phyloP scores from a whole-genome alignment of 139 green algal species.

The Nannochloris sp. region DNA sequence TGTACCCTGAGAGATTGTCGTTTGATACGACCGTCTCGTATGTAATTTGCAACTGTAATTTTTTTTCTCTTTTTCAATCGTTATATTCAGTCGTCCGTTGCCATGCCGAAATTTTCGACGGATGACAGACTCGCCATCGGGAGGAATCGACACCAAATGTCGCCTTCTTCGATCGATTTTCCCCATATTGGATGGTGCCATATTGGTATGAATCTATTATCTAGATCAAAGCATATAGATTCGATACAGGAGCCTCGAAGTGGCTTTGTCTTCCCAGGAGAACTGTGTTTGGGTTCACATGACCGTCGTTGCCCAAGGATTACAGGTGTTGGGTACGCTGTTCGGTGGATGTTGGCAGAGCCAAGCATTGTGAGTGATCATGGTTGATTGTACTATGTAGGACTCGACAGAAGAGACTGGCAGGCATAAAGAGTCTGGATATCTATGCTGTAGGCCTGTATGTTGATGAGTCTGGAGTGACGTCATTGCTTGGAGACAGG shows the following conservation, averaged over 20 bases:
- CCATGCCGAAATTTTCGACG: not conserved
- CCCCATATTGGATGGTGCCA: not conserved
- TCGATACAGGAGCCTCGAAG: no score
- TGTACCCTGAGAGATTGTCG: not conserved
- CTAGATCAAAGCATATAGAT: no score
- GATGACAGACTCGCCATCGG: not conserved
- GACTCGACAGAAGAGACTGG: conserved; percentile 7
- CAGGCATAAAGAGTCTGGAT: conserved; percentile 17
- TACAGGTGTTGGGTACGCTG: no score
- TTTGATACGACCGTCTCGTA: no score
- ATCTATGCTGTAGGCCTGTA: conserved; percentile 19
- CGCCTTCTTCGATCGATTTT: not conserved
- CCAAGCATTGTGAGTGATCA: not conserved
- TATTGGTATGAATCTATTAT: no score
- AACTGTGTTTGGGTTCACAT: not conserved
- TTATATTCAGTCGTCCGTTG: not conserved
- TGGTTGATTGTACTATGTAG: not conserved
- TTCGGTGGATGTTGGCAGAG: no score
- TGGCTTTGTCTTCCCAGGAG: conserved; percentile 1
- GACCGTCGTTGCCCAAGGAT: no score
- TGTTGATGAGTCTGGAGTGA: conserved; percentile 6
- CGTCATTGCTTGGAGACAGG: not conserved
- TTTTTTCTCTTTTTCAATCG: not conserved
- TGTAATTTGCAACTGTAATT: not conserved
- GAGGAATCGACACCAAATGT: not conserved